These are phyloP conservation scores for Fusarium sarcochroum DNA, from an alignment of 2,329 filamentous ascomycete genomes.

Conservation along the genomic window DNA sequence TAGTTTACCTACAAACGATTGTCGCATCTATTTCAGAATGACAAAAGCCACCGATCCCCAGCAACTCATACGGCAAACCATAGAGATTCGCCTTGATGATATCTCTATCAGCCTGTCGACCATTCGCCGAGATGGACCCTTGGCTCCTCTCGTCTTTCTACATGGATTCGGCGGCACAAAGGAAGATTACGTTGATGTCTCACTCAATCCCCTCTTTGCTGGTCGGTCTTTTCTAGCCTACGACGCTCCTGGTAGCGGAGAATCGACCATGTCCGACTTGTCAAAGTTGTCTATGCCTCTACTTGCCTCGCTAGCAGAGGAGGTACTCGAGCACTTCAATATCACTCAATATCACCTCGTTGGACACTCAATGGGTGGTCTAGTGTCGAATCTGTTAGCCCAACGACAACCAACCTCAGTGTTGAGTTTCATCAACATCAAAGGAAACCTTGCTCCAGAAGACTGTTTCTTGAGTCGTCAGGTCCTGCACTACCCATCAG, in stretches of 20 bases:
- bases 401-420: neutral
- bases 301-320: neutral
- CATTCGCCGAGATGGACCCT: neutral
- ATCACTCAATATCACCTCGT: neutral
- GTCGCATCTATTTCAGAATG: neutral
- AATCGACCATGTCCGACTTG: neutral
- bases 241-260: neutral
- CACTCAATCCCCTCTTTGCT: neutral
- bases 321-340: neutral
- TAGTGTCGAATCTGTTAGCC: neutral
- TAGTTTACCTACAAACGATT: too few relatives aligned
- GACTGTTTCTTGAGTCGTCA: conserved; percentile 4
- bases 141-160: neutral
- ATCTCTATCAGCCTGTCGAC: neutral
- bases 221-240: neutral
- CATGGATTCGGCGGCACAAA: conserved; percentile 1
- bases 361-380: neutral
- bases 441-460: conserved; percentile 1
- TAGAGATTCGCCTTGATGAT: neutral
- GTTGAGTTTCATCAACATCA: neutral
- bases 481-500: neutral
- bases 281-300: neutral
- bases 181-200: conserved; percentile 3
- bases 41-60: neutral
- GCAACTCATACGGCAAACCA: neutral